Base-by-base conservation (phyloP, 352 stramenopile species). In the Elongisporangium anandrum region DNA sequence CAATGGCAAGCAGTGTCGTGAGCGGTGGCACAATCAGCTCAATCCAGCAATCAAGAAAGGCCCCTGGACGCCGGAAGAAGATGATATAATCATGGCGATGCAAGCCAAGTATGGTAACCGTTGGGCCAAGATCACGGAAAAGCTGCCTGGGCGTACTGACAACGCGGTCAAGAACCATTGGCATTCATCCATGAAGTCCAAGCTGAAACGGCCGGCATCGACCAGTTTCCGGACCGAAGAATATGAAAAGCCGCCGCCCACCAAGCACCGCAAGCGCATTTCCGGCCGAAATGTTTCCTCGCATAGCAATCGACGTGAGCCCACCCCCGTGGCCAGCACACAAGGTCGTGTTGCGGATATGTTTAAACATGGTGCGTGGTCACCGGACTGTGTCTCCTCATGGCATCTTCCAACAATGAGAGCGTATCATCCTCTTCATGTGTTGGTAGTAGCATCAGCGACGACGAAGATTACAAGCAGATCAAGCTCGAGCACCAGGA, bases 151-250 rank as follows among this genome's bases (percentile, higher is more conserved):
- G 2, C 77, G 97, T 3, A 96, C 87, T 0, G 96, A 99, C 65
- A 99, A 99, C 52, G 90, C 90, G 3, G 96, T 99, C 51, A 99
- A 99, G 75, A 99, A 99, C 68, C 88, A 97, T 45, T 99, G 93
- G 92, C 83, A 98, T 48, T 93, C 85, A 20, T 94, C 85, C 20
- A 77, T 95, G 64, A 91, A 93, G 63, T 52, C 69, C 0, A 72
- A 77, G 26, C 57, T 73, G 5, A 88, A 87, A 64, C 60, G 51
- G 15, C 51, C 55, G 15, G 15, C 54, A 23, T 16, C 47, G 17
- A 15, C 13, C 9, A 41, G 29, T 8, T 1, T 41, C 29, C 4
- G 29, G 1, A 41, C 4, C 9, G 29, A 41, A 2, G 29, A 41
- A 13, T 15, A 41, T 41, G 29, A 41, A 15, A 41, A 41, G 29